Conservation (phyloP, 2,329 filamentous ascomycete species). For the Onygenales sp. region DNA sequence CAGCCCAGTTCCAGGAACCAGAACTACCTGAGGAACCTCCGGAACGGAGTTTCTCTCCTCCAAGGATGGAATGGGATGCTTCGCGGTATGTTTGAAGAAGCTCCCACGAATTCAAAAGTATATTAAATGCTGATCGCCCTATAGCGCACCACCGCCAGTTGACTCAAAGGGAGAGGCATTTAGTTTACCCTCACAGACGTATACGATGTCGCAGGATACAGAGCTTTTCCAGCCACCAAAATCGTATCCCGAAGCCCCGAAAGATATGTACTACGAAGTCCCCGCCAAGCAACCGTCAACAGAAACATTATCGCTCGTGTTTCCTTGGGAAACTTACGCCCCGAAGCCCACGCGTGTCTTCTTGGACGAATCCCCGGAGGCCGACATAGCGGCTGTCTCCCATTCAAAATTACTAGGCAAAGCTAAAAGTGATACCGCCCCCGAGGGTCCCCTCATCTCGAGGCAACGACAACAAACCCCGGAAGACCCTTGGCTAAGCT, state of each 20-base stretch:
- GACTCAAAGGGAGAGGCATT: constrained; percentile 74
- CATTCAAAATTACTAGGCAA: constrained; percentile 1
- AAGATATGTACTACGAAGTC: constrained; percentile 80
- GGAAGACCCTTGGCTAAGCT: constrained; percentile 61
- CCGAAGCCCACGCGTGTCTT: constrained; percentile 48
- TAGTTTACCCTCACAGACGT: constrained; percentile 69
- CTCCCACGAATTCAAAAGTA: background rate
- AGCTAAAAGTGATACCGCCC: background rate
- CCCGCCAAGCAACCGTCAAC: constrained; percentile 50
- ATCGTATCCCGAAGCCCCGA: constrained; percentile 72
- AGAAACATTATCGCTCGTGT: constrained; percentile 59
- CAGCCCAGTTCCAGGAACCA: constrained; percentile 33
- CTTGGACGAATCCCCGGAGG: constrained; percentile 19
- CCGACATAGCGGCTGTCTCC: background rate
- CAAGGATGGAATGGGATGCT: constrained; percentile 53
- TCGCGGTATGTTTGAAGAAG: constrained; percentile 39
- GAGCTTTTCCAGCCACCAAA: constrained; percentile 67
- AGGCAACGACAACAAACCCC: constrained; percentile 21
- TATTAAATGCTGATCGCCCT: constrained; percentile 10
- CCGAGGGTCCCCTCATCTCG: constrained; percentile 9
- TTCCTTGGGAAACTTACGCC: constrained; percentile 77
- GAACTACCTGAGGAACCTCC: constrained; percentile 27
- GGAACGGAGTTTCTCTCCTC: constrained; percentile 46
- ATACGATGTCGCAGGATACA: constrained; percentile 71
- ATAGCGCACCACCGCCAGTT: constrained; percentile 50